Base-by-base conservation (phyloP, 805 yeast genomes). In the Yarrowia alimentaria region DNA sequence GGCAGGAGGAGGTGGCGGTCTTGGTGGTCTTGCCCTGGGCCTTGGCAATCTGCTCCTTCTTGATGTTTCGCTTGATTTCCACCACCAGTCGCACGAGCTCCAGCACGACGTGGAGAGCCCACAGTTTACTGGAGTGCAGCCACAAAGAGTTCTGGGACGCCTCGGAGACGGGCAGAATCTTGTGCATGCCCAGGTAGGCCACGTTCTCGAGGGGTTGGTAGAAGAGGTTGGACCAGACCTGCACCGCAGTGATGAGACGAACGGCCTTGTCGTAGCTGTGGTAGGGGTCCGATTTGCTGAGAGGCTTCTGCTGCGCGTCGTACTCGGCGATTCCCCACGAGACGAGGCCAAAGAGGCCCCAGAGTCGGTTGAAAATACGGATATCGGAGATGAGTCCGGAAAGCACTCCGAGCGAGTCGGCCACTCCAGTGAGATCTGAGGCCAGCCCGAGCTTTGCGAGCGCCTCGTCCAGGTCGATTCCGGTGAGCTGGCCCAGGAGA, bases 201-300 rank as follows among this genome's bases (percentile, higher is more conserved):
- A 65, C 34, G 52, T 71, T 67, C 58, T 70, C 75, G 9, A 70
- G 59, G 3, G 69, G 57, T 57, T 70, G 75, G 61, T 68, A 71
- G 14, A 57, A 34, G 11, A 66, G 53, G 31, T 66, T 67, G 26
- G 67, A 56, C n/a, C 62, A 55, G 2, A 68, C 69, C 58, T 70
- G 72, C 13, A 58, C 32, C 45, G 64, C 64, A 25, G 66, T 64
- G 21, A 64, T 58, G 13, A 38, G 37, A n/a, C 64, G 53, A 31
- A 65, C 57, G 11, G 65, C 48, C 24, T 26, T 28, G 53, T 68
- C 70, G 37, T 43, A 31, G 28, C 24, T 30, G 37, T 26, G 11
- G 37, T 30, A 43, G 13, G 50, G 37, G 18, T 43, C 50, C 16
- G 29, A 20, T 9, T 21, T 24, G 37, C 30, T 30, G 29, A 43